Percentiles rank a stretch among this genome's conserved stretches.
Conservation (phyloP, 208 protist species). For the Chromosphaera perkinsii region DNA sequence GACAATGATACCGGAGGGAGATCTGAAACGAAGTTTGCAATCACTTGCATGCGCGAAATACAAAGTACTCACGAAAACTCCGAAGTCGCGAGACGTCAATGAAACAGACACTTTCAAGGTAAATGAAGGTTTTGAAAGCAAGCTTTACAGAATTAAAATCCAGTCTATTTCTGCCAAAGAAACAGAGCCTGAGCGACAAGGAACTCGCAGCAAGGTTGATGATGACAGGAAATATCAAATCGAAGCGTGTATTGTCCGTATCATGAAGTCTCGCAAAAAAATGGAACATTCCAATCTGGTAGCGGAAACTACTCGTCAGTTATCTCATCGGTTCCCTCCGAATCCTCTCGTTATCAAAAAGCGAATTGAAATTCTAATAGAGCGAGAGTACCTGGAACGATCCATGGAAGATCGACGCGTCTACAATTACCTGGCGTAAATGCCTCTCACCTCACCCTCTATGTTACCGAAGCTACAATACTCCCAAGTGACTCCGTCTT, state of each 20-base stretch:
- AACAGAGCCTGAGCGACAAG: not conserved
- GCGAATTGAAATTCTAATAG: conserved; percentile 64
- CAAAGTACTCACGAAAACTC: conserved; percentile 43
- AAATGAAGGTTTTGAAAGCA: conserved; percentile 16
- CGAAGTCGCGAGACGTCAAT: conserved; percentile 7
- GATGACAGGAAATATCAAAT: conserved; percentile 51
- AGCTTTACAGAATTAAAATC: not conserved
- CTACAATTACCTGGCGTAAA: no score
- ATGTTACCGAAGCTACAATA: no score
- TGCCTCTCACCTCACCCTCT: no score
- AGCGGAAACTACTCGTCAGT: conserved; percentile 60
- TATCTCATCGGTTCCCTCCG: conserved; percentile 54
- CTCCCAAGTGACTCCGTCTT: no score
- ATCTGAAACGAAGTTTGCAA: conserved; percentile 42
- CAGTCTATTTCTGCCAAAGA: not conserved
- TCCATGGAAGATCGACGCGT: conserved; percentile 18
- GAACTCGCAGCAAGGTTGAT: conserved; percentile 1
- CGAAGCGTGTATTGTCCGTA: conserved; percentile 73
- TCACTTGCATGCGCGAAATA: conserved; percentile 62
- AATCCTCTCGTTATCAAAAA: conserved; percentile 70
- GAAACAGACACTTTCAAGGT: conserved; percentile 36
- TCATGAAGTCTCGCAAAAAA: conserved; percentile 71
- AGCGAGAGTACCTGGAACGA: conserved; percentile 62
- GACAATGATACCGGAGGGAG: not conserved
- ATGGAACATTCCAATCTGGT: conserved; percentile 65